Evolutionary conservation across 2,329 filamentous ascomycete species (phyloP).

Genomic region (Periconia digitata): DNA sequence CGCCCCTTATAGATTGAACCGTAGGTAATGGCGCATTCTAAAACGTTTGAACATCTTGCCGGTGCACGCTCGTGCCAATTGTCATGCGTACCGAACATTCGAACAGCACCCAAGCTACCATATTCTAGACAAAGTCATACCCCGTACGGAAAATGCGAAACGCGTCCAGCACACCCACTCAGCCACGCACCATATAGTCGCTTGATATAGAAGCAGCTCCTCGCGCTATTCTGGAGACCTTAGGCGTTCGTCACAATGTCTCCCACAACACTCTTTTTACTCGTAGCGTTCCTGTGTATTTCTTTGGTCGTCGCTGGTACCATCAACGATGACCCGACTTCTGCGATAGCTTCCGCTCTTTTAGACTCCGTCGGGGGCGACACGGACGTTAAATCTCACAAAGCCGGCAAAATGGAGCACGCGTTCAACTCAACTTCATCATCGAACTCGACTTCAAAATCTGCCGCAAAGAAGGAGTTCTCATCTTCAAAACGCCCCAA

Average conservation of each 20-base stretch:
- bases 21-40: neutral
- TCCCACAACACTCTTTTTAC: neutral
- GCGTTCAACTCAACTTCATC: neutral
- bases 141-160: conserved; percentile 1
- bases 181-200: neutral
- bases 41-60: neutral
- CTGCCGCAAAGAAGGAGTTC: neutral
- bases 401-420: neutral
- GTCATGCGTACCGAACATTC: neutral
- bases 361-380: neutral
- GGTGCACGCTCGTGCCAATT: neutral
- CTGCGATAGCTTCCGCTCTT: neutral
- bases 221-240: neutral
- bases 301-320: neutral
- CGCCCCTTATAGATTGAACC: neutral
- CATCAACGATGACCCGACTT: neutral
- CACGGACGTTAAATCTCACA: neutral
- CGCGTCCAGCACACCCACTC: neutral
- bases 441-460: neutral
- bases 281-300: neutral
- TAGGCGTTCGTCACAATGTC: conserved; percentile 1
- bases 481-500: neutral
- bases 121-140: neutral
- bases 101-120: neutral
- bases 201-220: neutral